phyloP scores from a whole-genome alignment of 108 stramenopile genomes.

The Parietichytrium sp. region DNA sequence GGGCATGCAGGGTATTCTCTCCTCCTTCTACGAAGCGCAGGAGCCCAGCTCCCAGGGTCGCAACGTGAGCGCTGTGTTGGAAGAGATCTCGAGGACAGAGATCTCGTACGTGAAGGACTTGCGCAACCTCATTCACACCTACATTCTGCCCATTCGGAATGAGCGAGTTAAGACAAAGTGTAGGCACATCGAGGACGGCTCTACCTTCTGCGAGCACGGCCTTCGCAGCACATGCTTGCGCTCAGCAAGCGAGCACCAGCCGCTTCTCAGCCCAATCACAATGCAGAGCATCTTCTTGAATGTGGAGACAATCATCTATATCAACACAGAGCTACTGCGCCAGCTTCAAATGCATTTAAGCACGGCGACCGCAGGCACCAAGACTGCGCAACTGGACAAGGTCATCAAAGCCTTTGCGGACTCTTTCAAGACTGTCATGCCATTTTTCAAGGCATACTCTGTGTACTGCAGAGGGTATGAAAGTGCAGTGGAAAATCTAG shows the following conservation, averaged over 20 bases:
- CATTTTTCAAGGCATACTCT: slow-evolving; percentile 40
- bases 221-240: slow-evolving; percentile 18
- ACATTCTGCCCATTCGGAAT: slow-evolving; percentile 16
- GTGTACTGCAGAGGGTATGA: slow-evolving; percentile 32
- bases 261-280: neutral
- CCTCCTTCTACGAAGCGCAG: neutral
- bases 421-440: neutral
- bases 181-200: slow-evolving; percentile 1
- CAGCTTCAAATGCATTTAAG: neutral
- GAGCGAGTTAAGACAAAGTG: neutral
- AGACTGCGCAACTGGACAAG: neutral
- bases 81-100: slow-evolving; percentile 13
- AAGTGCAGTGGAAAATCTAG: neutral
- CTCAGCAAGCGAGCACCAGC: neutral
- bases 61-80: neutral
- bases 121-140: neutral
- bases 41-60: neutral
- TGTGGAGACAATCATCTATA: slow-evolving; percentile 9
- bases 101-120: neutral
- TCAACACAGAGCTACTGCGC: slow-evolving; percentile 29
- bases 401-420: neutral
- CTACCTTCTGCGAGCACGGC: slow-evolving; percentile 26
- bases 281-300: slow-evolving; percentile 15
- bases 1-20: neutral
- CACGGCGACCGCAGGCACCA: neutral